These are phyloP conservation scores for Mycena galopus DNA, from an alignment of 768 basidiomycete species.

Conservation along the genomic window DNA sequence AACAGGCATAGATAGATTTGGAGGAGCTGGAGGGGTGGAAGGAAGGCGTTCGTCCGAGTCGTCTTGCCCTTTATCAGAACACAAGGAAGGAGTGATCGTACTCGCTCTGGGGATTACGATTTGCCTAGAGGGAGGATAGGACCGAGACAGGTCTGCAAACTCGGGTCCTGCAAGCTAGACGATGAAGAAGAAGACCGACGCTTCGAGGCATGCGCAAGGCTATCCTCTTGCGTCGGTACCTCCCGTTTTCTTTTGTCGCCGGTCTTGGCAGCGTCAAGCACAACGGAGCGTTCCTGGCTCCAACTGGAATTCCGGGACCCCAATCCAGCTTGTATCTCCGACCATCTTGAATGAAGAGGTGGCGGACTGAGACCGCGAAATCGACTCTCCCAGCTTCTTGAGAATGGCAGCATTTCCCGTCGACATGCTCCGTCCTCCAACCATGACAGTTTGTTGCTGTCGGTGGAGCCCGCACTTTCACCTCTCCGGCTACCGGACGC, in stretches of 20 bases:
- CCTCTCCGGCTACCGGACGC: slow-evolving; percentile 19
- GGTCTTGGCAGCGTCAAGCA: slow-evolving; percentile 19
- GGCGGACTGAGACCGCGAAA: slow-evolving; percentile 27
- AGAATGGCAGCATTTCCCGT: slow-evolving; percentile 35
- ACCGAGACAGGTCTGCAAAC: slow-evolving; percentile 35
- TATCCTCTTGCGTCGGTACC: slow-evolving; percentile 15
- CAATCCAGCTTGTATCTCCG: slow-evolving; percentile 22
- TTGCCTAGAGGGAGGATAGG: slow-evolving; percentile 37
- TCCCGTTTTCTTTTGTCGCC: slow-evolving; percentile 49
- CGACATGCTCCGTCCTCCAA: slow-evolving; percentile 28
- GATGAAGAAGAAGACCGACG: slow-evolving; percentile 34
- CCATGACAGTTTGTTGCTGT: slow-evolving; percentile 3
- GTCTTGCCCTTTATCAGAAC: slow-evolving; percentile 78
- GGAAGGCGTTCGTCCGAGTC: slow-evolving; percentile 64
- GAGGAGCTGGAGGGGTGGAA: slow-evolving; percentile 64
- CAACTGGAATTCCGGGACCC: slow-evolving; percentile 5
- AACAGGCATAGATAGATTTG: slow-evolving; percentile 21
- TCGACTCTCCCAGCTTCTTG: slow-evolving; percentile 34
- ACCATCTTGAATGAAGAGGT: slow-evolving; percentile 8
- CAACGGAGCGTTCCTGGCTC: slow-evolving; percentile 15
- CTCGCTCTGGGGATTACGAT: slow-evolving; percentile 22
- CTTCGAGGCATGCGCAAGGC: slow-evolving; percentile 28
- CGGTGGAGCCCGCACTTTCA: slow-evolving; percentile 25
- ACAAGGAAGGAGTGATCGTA: slow-evolving; percentile 74
- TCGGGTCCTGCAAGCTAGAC: slow-evolving; percentile 21